A percentile compares a stretch with the other conserved stretches of the same genome.
These are phyloP conservation scores for Boletus fagicola DNA, from an alignment of 768 basidiomycete species.

Conservation along the genomic window DNA sequence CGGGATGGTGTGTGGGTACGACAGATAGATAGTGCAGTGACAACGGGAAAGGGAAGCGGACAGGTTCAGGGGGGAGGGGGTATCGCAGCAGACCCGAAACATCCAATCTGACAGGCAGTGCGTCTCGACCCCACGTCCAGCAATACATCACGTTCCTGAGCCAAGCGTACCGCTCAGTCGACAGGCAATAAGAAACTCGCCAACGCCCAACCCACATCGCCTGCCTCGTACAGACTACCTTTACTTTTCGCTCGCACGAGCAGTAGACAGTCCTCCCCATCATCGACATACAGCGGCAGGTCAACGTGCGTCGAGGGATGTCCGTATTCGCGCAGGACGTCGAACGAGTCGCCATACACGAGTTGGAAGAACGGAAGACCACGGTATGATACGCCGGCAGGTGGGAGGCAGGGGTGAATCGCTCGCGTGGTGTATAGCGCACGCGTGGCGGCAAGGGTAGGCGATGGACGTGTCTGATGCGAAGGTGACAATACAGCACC, in stretches of 20 bases:
- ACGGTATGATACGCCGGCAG: conserved; percentile 61
- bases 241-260: conserved; percentile 54
- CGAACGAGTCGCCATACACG: conserved; percentile 57
- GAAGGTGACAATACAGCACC: conserved; percentile 11
- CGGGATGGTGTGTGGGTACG: not conserved
- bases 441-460: conserved; percentile 33
- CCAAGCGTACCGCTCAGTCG: conserved; percentile 27
- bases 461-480: conserved; percentile 23
- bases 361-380: conserved; percentile 76
- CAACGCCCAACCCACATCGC: conserved; percentile 73
- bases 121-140: conserved; percentile 3
- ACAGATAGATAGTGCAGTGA: conserved; percentile 17
- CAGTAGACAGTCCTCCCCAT: conserved; percentile 71
- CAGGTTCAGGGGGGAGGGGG: not conserved
- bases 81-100: conserved; percentile 17
- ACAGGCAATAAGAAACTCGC: conserved; percentile 77
- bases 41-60: not conserved
- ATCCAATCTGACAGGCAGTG: conserved; percentile 1
- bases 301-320: conserved; percentile 74
- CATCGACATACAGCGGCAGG: conserved; percentile 76
- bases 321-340: conserved; percentile 72
- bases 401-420: conserved; percentile 67
- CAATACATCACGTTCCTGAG: conserved; percentile 2
- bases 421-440: conserved; percentile 67
- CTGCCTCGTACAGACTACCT: conserved; percentile 27